Evolutionary conservation across 805 yeast genomes (phyloP).

Genomic region (Barnettozyma vustinii): DNA sequence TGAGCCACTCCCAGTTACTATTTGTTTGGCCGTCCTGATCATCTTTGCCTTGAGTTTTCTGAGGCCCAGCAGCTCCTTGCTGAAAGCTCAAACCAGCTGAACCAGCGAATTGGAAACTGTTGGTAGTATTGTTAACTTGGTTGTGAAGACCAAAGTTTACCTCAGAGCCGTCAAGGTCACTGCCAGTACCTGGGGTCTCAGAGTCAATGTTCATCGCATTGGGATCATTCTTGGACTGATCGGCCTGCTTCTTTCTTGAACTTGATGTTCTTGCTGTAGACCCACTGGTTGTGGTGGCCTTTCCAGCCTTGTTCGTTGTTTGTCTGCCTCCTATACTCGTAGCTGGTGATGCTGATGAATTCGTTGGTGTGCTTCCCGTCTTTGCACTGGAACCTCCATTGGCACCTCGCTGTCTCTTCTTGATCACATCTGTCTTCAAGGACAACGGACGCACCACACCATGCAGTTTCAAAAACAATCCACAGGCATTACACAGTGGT

Average conservation of each 20-base stretch:
- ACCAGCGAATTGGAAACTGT: slow-evolving; percentile 9
- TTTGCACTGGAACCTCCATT: slow-evolving; percentile 21
- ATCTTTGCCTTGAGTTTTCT: background rate
- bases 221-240: background rate
- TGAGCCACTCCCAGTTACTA: slow-evolving; percentile 28
- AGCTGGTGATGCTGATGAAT: slow-evolving; percentile 13
- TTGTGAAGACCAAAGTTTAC: slow-evolving; percentile 1
- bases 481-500: slow-evolving; percentile 95
- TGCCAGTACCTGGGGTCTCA: slow-evolving; percentile 4
- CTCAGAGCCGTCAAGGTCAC: slow-evolving; percentile 6
- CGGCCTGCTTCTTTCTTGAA: background rate
- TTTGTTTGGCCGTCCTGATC: slow-evolving; percentile 15
- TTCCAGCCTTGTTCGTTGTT: background rate
- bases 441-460: slow-evolving; percentile 94
- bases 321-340: slow-evolving; percentile 2
- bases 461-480: slow-evolving; percentile 83
- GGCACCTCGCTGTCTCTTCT: slow-evolving; percentile 73
- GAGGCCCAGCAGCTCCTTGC: background rate
- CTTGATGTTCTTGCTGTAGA: background rate
- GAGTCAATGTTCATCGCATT: slow-evolving; percentile 3
- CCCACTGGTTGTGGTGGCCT: background rate
- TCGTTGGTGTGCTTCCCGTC: slow-evolving; percentile 8
- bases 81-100: slow-evolving; percentile 7
- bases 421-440: slow-evolving; percentile 86
- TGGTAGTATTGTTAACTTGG: background rate